Conservation (phyloP, 352 stramenopile genomes). For the Pythium insidiosum region DNA sequence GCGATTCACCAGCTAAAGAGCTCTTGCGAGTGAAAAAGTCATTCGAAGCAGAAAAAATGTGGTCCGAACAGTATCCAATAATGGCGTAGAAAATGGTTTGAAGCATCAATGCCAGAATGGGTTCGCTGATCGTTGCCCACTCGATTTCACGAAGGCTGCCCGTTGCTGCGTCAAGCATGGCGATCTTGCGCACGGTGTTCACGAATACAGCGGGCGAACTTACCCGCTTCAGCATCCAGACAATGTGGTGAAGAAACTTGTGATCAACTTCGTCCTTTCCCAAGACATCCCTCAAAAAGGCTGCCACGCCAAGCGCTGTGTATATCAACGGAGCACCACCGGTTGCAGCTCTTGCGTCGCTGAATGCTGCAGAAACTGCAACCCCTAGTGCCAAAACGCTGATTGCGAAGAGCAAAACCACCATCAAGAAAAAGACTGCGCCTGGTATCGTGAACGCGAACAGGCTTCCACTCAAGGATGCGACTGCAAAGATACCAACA, state of each 20-base stretch:
- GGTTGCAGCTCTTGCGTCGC: conserved; percentile 54
- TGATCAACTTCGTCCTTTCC: conserved; percentile 36
- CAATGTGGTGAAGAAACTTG: conserved; percentile 19
- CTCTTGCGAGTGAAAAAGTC: conserved; percentile 44
- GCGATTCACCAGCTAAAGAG: no score
- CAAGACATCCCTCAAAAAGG: conserved; percentile 40
- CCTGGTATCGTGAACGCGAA: conserved; percentile 37
- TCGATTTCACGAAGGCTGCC: conserved; percentile 25
- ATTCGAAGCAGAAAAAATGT: conserved; percentile 74
- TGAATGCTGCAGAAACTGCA: conserved; percentile 68
- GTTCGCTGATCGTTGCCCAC: conserved; percentile 33
- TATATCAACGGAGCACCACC: conserved; percentile 59
- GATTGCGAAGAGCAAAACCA: conserved; percentile 46
- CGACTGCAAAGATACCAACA: conserved; percentile 37
- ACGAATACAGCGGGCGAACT: conserved; percentile 71
- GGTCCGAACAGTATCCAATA: conserved; percentile 91
- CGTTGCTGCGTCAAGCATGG: conserved; percentile 38
- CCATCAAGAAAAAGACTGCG: conserved; percentile 40
- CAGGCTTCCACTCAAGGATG: conserved; percentile 50
- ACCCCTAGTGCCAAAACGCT: conserved; percentile 66
- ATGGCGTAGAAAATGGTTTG: conserved; percentile 85
- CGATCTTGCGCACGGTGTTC: conserved; percentile 38
- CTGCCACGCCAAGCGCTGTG: conserved; percentile 39
- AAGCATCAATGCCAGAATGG: conserved; percentile 56
- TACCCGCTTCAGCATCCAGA: conserved; percentile 34